phyloP scores from a whole-genome alignment of 148 eudicot species.

The Cornus controversa region DNA sequence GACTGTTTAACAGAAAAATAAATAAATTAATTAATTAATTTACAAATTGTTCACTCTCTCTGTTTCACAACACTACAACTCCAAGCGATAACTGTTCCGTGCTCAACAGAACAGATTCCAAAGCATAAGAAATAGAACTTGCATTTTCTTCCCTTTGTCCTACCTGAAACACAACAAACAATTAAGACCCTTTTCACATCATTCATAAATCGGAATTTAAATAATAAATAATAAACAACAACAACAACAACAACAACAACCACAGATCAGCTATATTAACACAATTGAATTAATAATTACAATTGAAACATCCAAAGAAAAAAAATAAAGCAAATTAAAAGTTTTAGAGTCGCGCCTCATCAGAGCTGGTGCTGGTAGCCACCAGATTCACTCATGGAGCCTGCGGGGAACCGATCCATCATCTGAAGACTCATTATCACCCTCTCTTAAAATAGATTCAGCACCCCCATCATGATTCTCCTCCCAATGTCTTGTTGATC shows the following conservation, averaged over 20 bases:
- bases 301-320: not conserved
- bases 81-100: not conserved
- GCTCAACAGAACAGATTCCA: not conserved
- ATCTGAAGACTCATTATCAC: slow-evolving; percentile 53
- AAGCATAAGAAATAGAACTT: not conserved
- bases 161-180: not conserved
- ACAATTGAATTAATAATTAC: not conserved
- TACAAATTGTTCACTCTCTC: not conserved
- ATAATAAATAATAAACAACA: not conserved
- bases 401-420: slow-evolving; percentile 41
- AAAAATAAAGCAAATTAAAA: not conserved
- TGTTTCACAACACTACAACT: not conserved
- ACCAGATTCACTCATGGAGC: slow-evolving; percentile 31
- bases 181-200: not conserved
- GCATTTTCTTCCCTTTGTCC: slow-evolving; percentile 11
- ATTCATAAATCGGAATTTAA: too few species aligned
- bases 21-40: not conserved
- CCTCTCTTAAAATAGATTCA: slow-evolving; percentile 41
- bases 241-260: not conserved
- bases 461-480: slow-evolving; percentile 58
- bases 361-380: slow-evolving; percentile 47
- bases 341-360: slow-evolving; percentile 21
- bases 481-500: slow-evolving; percentile 69
- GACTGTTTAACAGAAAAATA: not conserved
- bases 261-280: not conserved